These are phyloP conservation scores for Bipolaris sorokiniana DNA, from an alignment of 2,329 filamentous ascomycete genomes.

Conservation along the genomic window DNA sequence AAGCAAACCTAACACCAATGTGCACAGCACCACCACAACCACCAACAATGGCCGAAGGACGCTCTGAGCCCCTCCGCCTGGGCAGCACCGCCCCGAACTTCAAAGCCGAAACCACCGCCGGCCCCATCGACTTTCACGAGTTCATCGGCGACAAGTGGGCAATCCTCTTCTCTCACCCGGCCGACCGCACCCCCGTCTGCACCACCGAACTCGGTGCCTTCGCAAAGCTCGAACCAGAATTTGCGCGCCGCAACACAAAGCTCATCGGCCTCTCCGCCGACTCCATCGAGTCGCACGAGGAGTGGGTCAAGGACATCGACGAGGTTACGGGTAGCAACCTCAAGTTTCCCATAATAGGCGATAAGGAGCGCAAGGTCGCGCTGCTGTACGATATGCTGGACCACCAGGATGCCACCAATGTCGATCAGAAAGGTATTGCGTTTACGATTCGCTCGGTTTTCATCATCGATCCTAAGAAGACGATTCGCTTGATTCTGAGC, in stretches of 20 bases:
- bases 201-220: conserved; percentile 69
- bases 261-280: conserved; percentile 64
- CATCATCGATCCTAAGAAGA: conserved; percentile 70
- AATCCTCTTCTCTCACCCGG: conserved; percentile 74
- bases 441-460: conserved; percentile 71
- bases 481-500: conserved; percentile 66
- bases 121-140: conserved; percentile 72
- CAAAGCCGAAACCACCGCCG: conserved; percentile 69
- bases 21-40: conserved; percentile 4
- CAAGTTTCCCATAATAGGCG: conserved; percentile 60
- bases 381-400: conserved; percentile 61
- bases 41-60: conserved; percentile 41
- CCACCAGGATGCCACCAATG: conserved; percentile 63
- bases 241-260: conserved; percentile 67
- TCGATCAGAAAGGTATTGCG: conserved; percentile 62
- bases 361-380: conserved; percentile 60
- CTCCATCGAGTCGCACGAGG: conserved; percentile 58
- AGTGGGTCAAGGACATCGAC: conserved; percentile 61
- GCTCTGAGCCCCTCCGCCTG: conserved; percentile 61
- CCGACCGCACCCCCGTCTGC: conserved; percentile 65
- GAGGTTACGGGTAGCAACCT: conserved; percentile 58
- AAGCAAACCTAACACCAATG: conserved; percentile 20
- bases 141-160: conserved; percentile 75
- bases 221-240: conserved; percentile 68
- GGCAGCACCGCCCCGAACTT: conserved; percentile 73